Evolutionary conservation across 768 basidiomycete species (phyloP).

Genomic region (Leucogyrophana mollusca): DNA sequence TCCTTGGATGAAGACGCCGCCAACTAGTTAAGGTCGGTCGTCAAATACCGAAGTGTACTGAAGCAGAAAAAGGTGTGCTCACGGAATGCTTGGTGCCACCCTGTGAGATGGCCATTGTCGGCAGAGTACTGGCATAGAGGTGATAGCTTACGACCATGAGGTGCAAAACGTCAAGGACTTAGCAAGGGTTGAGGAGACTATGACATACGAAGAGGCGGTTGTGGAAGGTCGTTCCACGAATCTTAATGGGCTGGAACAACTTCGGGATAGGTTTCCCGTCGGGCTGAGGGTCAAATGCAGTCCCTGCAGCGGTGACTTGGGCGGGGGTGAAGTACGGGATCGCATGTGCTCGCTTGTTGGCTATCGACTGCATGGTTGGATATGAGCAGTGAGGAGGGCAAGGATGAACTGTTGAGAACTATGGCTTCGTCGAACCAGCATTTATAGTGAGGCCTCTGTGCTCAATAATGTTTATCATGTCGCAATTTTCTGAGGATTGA

Average conservation of each 20-base stretch:
- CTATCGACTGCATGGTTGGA: slow-evolving; percentile 3
- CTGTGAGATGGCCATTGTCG: slow-evolving; percentile 47
- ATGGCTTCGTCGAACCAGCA: no score
- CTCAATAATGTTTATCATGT: no score
- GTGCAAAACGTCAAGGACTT: no score
- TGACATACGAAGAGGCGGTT: slow-evolving; percentile 52
- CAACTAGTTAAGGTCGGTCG: slow-evolving; percentile 35
- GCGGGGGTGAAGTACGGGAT: slow-evolving; percentile 47
- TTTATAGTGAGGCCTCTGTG: no score
- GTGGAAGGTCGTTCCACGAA: slow-evolving; percentile 51
- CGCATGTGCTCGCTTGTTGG: slow-evolving; percentile 40
- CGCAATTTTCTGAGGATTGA: no score
- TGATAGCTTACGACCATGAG: slow-evolving; percentile 34
- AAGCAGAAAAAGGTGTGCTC: no score
- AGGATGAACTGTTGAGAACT: no score
- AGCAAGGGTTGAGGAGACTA: background rate
- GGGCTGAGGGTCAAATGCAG: slow-evolving; percentile 40
- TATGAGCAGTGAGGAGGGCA: background rate
- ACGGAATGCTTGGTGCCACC: slow-evolving; percentile 59
- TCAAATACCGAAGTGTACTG: background rate
- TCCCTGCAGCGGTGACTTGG: slow-evolving; percentile 43
- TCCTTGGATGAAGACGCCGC: slow-evolving; percentile 49
- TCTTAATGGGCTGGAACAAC: slow-evolving; percentile 58
- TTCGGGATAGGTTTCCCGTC: slow-evolving; percentile 37
- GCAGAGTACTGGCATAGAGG: slow-evolving; percentile 64